These are phyloP conservation scores for Xylariaceae sp. DNA, from an alignment of 2,329 filamentous ascomycete genomes.

Conservation along the genomic window DNA sequence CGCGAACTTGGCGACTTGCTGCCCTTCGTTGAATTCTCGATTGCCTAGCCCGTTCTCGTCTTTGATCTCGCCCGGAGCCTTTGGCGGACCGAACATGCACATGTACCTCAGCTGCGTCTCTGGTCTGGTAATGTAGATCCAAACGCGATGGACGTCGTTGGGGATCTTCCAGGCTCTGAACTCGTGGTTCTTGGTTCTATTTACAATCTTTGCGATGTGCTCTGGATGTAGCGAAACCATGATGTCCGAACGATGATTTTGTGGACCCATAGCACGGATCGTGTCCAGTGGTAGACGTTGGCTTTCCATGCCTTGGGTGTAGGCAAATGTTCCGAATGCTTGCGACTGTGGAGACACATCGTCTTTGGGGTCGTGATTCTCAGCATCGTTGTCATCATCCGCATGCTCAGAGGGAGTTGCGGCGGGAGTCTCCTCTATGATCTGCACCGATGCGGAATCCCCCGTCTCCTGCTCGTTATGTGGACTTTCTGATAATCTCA, in stretches of 20 bases:
- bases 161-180: slow-evolving; percentile 55
- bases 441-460: slow-evolving; percentile 2
- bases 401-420: slow-evolving; percentile 9
- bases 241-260: slow-evolving; percentile 42
- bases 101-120: slow-evolving; percentile 54
- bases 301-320: slow-evolving; percentile 31
- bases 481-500: slow-evolving; percentile 1
- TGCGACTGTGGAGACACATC: slow-evolving; percentile 7
- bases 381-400: background rate
- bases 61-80: slow-evolving; percentile 45
- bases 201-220: slow-evolving; percentile 45
- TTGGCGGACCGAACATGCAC: slow-evolving; percentile 48
- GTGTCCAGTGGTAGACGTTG: slow-evolving; percentile 29
- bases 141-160: slow-evolving; percentile 53
- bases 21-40: slow-evolving; percentile 45
- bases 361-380: slow-evolving; percentile 8
- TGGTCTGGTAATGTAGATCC: slow-evolving; percentile 54
- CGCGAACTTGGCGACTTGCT: slow-evolving; percentile 39
- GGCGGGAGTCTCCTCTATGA: slow-evolving; percentile 11
- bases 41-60: slow-evolving; percentile 46
- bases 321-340: slow-evolving; percentile 8
- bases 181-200: slow-evolving; percentile 50
- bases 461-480: background rate
- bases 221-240: slow-evolving; percentile 55
- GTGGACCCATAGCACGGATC: slow-evolving; percentile 31